A percentile compares a stretch with the other conserved stretches of the same genome.
phyloP scores from a whole-genome alignment of 345 rosid genomes.

The Aethionema arabicum region DNA sequence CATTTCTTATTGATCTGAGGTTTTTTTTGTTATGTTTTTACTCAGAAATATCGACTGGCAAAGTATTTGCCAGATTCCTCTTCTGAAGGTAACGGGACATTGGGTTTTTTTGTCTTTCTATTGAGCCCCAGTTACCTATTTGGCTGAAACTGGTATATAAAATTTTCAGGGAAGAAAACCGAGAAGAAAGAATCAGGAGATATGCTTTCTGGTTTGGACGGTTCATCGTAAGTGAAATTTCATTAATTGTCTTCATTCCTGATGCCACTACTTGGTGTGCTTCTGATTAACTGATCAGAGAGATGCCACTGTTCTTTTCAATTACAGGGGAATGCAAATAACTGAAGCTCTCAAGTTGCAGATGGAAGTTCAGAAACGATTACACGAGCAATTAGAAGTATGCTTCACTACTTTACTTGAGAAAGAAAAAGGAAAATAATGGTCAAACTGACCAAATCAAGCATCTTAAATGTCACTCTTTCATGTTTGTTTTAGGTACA shows the following conservation, averaged over 20 bases:
- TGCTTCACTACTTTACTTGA: slow-evolving; percentile 33
- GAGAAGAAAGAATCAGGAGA: slow-evolving; percentile 94
- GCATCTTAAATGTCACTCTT: slow-evolving; percentile 5
- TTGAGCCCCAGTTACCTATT: slow-evolving; percentile 5
- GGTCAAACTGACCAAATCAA: background rate
- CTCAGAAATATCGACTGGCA: slow-evolving; percentile 94
- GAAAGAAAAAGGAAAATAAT: background rate
- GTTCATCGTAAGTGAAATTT: slow-evolving; percentile 76
- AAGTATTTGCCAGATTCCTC: slow-evolving; percentile 93
- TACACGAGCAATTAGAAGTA: slow-evolving; percentile 98
- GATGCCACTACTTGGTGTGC: slow-evolving; percentile 18
- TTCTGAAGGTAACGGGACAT: slow-evolving; percentile 68
- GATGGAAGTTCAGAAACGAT: slow-evolving; percentile 96
- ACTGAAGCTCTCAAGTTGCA: slow-evolving; percentile 99
- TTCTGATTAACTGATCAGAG: slow-evolving; percentile 23
- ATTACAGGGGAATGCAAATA: slow-evolving; percentile 91
- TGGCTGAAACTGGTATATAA: slow-evolving; percentile 15
- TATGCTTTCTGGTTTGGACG: slow-evolving; percentile 75
- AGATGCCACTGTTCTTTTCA: slow-evolving; percentile 15
- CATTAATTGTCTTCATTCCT: slow-evolving; percentile 17
- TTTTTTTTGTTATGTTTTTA: slow-evolving; percentile 26
- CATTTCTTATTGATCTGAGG: background rate
- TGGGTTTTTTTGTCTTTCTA: slow-evolving; percentile 20
- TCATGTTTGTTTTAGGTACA: slow-evolving; percentile 64
- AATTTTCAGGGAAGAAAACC: slow-evolving; percentile 67